These are phyloP conservation scores for Eremothecium gossypii DNA, from an alignment of 1,139 yeast genomes.

Conservation along the genomic window DNA sequence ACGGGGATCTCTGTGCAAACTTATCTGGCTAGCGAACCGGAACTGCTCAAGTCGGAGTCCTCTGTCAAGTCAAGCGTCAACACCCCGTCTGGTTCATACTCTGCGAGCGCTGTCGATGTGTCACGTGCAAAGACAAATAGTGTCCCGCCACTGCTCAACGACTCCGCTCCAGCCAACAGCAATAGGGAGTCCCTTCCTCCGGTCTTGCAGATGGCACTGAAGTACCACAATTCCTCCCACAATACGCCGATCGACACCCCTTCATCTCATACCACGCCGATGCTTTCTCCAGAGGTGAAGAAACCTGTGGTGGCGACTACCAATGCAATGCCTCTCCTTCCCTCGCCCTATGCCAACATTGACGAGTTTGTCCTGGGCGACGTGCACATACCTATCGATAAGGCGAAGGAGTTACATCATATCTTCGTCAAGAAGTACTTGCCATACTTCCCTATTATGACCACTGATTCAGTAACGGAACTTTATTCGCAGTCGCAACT, in stretches of 20 bases:
- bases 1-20: constrained; percentile 27
- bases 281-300: constrained; percentile 10
- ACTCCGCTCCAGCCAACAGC: constrained; percentile 32
- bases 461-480: constrained; percentile 63
- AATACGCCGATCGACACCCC: constrained; percentile 13
- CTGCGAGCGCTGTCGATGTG: constrained; percentile 10
- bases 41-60: constrained; percentile 20
- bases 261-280: constrained; percentile 10
- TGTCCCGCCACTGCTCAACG: constrained; percentile 32
- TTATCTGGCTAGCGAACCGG: constrained; percentile 31
- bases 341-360: constrained; percentile 31
- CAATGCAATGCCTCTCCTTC: constrained; percentile 25
- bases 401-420: constrained; percentile 65
- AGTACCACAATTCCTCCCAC: constrained; percentile 21
- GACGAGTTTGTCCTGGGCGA: constrained; percentile 67
- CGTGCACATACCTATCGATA: constrained; percentile 52
- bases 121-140: background rate
- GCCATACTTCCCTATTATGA: constrained; percentile 73
- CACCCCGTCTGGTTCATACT: constrained; percentile 5
- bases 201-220: constrained; percentile 30
- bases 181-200: constrained; percentile 28
- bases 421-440: constrained; percentile 57
- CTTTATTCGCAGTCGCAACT: constrained; percentile 75
- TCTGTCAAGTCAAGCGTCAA: constrained; percentile 6
- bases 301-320: constrained; percentile 21